phyloP scores from a whole-genome alignment of 495 filamentous ascomycete genomes.

The Cercophora newfieldiana region DNA sequence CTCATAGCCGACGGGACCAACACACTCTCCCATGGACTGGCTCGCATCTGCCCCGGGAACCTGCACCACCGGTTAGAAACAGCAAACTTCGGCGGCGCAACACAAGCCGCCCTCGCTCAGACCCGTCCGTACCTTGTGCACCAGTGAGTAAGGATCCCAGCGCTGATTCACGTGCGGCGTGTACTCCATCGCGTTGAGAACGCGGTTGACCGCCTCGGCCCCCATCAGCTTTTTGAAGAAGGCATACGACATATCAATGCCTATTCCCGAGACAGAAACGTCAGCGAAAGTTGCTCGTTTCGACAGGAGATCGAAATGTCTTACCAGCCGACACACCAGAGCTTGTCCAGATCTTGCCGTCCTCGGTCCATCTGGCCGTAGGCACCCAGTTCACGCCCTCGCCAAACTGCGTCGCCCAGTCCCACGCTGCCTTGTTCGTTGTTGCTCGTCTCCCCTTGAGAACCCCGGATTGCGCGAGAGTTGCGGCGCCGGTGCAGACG shows the following conservation, averaged over 20 bases:
- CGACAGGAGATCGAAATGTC: neutral
- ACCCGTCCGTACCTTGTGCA: conserved; percentile 17
- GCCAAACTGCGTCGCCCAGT: conserved; percentile 23
- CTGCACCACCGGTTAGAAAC: neutral
- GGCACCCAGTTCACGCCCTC: conserved; percentile 26
- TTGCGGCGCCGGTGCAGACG: conserved; percentile 52
- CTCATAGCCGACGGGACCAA: neutral
- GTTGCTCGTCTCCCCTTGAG: conserved; percentile 53
- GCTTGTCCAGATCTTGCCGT: conserved; percentile 32
- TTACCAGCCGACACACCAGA: conserved; percentile 9
- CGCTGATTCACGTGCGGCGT: conserved; percentile 2
- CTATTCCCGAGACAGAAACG: neutral
- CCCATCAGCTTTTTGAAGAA: conserved; percentile 8
- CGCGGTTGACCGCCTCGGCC: neutral
- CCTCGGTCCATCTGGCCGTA: conserved; percentile 30
- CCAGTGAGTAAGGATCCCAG: conserved; percentile 17
- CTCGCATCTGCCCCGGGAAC: conserved; percentile 1
- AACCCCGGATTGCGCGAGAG: conserved; percentile 50
- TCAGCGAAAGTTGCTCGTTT: neutral
- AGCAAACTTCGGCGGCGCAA: neutral
- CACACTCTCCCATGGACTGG: neutral
- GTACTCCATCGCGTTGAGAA: conserved; percentile 15
- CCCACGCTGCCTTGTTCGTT: conserved; percentile 61
- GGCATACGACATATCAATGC: conserved; percentile 14
- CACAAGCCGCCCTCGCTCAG: neutral